These are phyloP conservation scores for Paecilomyces niveus DNA, from an alignment of 2,329 filamentous ascomycete genomes.

Conservation along the genomic window DNA sequence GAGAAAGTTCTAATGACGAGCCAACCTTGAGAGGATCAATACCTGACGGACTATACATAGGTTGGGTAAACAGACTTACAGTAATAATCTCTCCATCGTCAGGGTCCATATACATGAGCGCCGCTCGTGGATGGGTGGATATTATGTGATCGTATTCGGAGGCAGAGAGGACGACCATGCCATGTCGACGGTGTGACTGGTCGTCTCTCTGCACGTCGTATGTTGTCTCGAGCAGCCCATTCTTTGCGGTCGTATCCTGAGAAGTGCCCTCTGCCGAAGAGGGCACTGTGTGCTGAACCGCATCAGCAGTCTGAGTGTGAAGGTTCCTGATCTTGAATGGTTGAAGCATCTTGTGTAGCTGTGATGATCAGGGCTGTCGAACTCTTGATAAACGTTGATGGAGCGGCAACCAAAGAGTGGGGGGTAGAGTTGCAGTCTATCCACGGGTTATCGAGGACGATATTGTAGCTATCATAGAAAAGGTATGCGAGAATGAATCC, in stretches of 20 bases:
- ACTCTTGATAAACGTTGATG: background rate
- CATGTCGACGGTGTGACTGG: conserved; percentile 11
- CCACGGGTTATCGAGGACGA: background rate
- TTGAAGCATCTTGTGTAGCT: conserved; percentile 6
- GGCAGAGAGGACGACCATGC: conserved; percentile 33
- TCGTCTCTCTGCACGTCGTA: background rate
- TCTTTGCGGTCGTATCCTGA: background rate
- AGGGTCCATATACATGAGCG: conserved; percentile 38
- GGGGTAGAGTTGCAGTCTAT: background rate
- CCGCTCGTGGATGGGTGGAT: conserved; percentile 32
- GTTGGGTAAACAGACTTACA: conserved; percentile 19
- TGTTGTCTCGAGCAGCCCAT: background rate
- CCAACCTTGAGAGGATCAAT: conserved; percentile 25
- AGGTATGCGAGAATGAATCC: background rate
- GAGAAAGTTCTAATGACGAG: conserved; percentile 39
- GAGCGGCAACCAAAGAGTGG: background rate
- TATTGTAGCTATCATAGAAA: background rate
- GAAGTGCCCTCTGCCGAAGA: background rate
- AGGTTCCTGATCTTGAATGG: conserved; percentile 36
- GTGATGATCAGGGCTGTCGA: background rate
- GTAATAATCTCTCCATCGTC: conserved; percentile 41
- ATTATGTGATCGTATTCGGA: conserved; percentile 38
- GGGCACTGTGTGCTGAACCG: conserved; percentile 8
- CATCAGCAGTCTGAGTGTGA: conserved; percentile 13
- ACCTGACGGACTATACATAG: background rate